Percentiles rank a stretch among this genome's conserved stretches.
phyloP scores from a whole-genome alignment of 1,284 basidiomycete species.

The Austroboletus olivaceoglutinosus region DNA sequence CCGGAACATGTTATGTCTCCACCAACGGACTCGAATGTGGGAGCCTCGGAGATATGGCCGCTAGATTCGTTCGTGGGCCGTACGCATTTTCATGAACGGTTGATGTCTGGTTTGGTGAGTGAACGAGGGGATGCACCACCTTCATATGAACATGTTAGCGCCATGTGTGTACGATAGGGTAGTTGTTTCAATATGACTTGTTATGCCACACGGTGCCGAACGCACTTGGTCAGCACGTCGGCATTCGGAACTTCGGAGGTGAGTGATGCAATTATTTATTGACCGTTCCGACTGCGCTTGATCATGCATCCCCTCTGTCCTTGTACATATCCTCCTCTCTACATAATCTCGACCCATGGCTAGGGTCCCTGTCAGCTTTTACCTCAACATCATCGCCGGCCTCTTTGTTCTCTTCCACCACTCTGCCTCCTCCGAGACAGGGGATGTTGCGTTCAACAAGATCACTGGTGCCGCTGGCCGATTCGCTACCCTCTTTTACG shows the following conservation, averaged over 20 bases:
- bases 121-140: conserved; percentile 66
- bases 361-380: conserved; percentile 18
- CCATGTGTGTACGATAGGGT: not conserved
- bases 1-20: conserved; percentile 31
- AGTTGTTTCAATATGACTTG: not conserved
- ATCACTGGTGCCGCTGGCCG: conserved; percentile 19
- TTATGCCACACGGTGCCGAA: not conserved
- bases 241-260: too few relatives aligned
- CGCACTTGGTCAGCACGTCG: too few relatives aligned
- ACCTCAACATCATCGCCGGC: conserved; percentile 22
- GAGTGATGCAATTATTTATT: not conserved
- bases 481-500: conserved; percentile 17
- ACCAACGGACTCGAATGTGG: conserved; percentile 31
- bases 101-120: conserved; percentile 62
- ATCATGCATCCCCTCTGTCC: not conserved
- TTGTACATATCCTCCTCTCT: not conserved
- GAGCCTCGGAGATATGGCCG: conserved; percentile 14
- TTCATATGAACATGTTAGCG: conserved; percentile 42
- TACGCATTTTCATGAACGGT: conserved; percentile 53
- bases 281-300: not conserved
- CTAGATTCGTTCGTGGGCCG: conserved; percentile 35
- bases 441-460: conserved; percentile 23
- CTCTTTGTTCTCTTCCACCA: conserved; percentile 22
- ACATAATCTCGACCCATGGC: conserved; percentile 8
- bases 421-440: conserved; percentile 19